Evolutionary conservation across 306 rosid species (phyloP), one percentile per base, ranked within the genome.

Genomic region (Cucurbita ficifolia): DNA sequence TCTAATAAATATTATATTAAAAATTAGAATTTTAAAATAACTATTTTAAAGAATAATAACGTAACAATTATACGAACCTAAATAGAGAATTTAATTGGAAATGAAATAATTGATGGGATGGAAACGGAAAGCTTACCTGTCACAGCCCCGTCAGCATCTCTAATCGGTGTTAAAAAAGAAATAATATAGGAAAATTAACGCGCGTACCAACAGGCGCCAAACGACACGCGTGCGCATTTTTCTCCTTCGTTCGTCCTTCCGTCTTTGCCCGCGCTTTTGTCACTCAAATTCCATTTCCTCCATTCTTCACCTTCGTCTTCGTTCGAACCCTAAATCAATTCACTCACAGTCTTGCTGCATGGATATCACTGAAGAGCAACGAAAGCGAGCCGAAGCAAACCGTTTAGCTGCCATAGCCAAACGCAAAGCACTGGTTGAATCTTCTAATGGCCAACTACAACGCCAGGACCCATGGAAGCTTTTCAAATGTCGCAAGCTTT

Each of bases 291-390:
- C 13, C 12, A 8, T 2, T 36, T 61, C 68, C 36, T 40, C 3
- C 72, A 1, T 7, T 67, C 72, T 65, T 67, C 72, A 67, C 45
- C 72, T 43, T 21, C 72, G 54, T 2, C 72, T 43, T 67, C 18
- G 18, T 45, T 19, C 5, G 72, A 67, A 21, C 52, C 72, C 72
- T 45, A 40, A 42, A 19, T 64, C n/a, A n/a, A 18, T 1, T 64
- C 51, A 64, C 6, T 59, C 43, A 33, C 65, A 33, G 2, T 60
- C 50, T 71, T 24, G 54, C 10, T 43, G 12, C n/a, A 86, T 86
- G 98, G 88, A 77, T 19, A 77, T 93, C 57, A 90, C 97, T 0
- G 96, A 90, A 62, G 89, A 93, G 70, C 92, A 93, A 60, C 75
- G 80, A 49, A 83, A 80, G 53, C 90, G 84, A 80, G 86, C 84